A percentile compares a stretch with the other conserved stretches of the same genome.
These are phyloP conservation scores for maize (Zea mays) DNA, from an alignment of 176 grass and related monocot genomes.

Conservation along the genomic window Zm-B73-REFERENCE-NAM-5.0 NC_050101.1:163364501-163365000, in stretches of 20 bases:
- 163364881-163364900: neutral
- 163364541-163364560: constrained; percentile 60
- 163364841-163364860: neutral
- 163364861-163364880: neutral
- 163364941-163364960: neutral
- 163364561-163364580: constrained; percentile 83
- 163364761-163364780: constrained; percentile 18
- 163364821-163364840: neutral
- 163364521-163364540: constrained; percentile 51
- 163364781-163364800: neutral
- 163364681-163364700: constrained; percentile 33
- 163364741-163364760: constrained; percentile 34
- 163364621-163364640: constrained; percentile 10
- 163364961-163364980: neutral
- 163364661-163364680: neutral
- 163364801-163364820: neutral
- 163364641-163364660: constrained; percentile 27
- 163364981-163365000: neutral
- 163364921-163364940: neutral
- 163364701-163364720: neutral
- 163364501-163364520: constrained; percentile 53
- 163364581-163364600: constrained; percentile 83
- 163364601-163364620: constrained; percentile 36
- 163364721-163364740: neutral
- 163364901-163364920: neutral